Evolutionary conservation across 2,329 filamentous ascomycete genomes (phyloP).

Genomic region (Scedosporium dehoogii): DNA sequence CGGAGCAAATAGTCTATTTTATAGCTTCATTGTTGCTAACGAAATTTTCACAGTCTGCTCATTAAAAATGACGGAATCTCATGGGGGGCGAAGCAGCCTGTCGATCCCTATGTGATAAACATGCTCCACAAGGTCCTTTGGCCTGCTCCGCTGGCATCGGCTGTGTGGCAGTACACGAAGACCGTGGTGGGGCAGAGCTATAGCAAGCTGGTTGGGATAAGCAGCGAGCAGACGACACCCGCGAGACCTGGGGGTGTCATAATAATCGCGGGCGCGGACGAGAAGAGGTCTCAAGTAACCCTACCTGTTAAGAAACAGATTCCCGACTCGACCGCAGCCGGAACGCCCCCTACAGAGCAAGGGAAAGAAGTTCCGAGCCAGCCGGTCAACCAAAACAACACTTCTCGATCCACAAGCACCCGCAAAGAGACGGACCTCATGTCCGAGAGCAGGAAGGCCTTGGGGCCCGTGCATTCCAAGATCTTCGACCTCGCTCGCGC

Average conservation of each 20-base stretch:
- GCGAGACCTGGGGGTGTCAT: neutral
- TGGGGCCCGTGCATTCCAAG: conserved; percentile 13
- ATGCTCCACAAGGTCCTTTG: conserved; percentile 4
- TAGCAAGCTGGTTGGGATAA: neutral
- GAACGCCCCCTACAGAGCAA: neutral
- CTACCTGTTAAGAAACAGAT: neutral
- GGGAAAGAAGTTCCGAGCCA: neutral
- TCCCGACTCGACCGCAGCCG: neutral
- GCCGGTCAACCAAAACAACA: conserved; percentile 19
- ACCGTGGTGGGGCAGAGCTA: neutral
- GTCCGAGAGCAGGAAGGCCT: conserved; percentile 30
- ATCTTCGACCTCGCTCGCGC: conserved; percentile 23
- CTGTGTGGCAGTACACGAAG: conserved; percentile 3
- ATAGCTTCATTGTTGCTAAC: neutral
- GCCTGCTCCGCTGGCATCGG: neutral
- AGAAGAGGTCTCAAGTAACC: neutral
- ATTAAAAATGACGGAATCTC: neutral
- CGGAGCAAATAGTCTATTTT: neutral
- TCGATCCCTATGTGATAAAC: neutral
- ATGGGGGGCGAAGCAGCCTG: neutral
- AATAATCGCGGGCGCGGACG: neutral
- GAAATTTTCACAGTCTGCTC: neutral
- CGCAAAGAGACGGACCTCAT: conserved; percentile 33
- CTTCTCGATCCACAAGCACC: neutral
- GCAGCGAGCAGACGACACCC: neutral